Conservation (phyloP, 805 yeast genomes). For the Suhomyces prunicola region DNA sequence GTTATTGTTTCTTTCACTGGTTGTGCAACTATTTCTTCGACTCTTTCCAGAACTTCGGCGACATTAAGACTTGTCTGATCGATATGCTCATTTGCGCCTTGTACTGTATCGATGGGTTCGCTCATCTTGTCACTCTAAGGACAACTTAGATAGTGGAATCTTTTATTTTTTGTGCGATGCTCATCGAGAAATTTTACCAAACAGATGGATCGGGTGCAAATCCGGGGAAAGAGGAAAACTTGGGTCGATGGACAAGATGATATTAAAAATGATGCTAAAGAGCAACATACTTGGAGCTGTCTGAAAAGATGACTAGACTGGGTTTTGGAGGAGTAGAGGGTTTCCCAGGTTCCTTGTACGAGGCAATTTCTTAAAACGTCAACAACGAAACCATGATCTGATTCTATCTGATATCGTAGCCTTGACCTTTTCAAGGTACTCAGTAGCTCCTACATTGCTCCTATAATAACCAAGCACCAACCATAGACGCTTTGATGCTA, state of each 20-base stretch:
- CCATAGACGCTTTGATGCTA: neutral
- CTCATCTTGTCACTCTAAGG: neutral
- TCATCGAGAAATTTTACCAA: constrained; percentile 1
- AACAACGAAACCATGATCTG: too few relatives aligned
- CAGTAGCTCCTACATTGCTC: neutral
- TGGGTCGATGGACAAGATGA: neutral
- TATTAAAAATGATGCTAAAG: neutral
- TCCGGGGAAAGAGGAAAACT: neutral
- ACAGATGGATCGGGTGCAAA: neutral
- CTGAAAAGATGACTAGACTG: neutral
- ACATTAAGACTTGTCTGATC: neutral
- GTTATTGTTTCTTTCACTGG: neutral
- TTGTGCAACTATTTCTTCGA: neutral
- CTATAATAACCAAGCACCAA: neutral
- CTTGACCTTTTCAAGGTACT: neutral
- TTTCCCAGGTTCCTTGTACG: too few relatives aligned
- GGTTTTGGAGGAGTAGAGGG: neutral
- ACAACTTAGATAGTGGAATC: neutral
- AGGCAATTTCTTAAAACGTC: too few relatives aligned
- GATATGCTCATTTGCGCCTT: neutral
- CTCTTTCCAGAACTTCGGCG: neutral
- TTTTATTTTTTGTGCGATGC: constrained; percentile 3
- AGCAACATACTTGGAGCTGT: neutral
- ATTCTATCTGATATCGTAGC: neutral
- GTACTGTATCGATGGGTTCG: neutral